Evolutionary conservation across 2,329 filamentous ascomycete genomes (phyloP), one percentile per base, ranked within the genome.

Genomic region (Bipolaris oryzae): DNA sequence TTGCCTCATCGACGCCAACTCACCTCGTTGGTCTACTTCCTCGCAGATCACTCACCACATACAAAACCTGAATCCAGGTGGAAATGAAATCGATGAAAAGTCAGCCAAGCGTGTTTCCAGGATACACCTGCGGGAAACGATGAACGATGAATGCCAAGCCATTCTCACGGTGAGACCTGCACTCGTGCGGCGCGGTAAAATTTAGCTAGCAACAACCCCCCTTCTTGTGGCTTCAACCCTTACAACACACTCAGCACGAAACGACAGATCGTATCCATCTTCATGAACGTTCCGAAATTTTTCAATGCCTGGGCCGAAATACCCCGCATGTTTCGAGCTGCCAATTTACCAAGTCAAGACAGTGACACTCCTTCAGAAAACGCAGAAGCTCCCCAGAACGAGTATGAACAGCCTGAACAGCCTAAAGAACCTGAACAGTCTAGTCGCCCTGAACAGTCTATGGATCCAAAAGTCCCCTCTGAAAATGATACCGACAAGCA

Each of bases 191-290:
- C 35, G 3, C n/a, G 7, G 16, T 38, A 16, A 11, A 9, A 18
- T 2, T 3, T 16, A n/a, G n/a, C n/a, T 18, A n/a, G 0, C 10
- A 1, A 7, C 0, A 38, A 10, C 7, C 16, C 1, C 4, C 25
- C 20, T 33, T 34, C 33, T 7, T 28, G 11, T 3, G 2, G n/a
- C 21, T 28, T 15, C 13, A 15, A 18, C 35, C 9, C 16, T 6
- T 15, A 25, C 5, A 25, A 28, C 2, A 9, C 10, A 31, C 28
- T 31, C 3, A 5, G 11, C 1, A 11, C 28, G 13, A 13, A 31
- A 31, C 3, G 3, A 11, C 9, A 31, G 10, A 0, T 31, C 4
- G 28, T 3, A 31, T 11, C 7, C 9, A 3, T 3, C 9, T 1
- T 15, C 25, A 45, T 45, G 43, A 16, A 34, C 3, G 13, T 1